Conservation (phyloP, 129 eudicot genomes). For the sunflower (Helianthus annuus) region HanXRQr2.0-SUNRISE NC_035437.2:46236270-46236769, state of each 20-base stretch:
- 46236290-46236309: conserved; percentile 75
- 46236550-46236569: too few relatives aligned
- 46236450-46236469: conserved; percentile 38
- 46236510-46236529: not conserved
- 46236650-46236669: too few relatives aligned
- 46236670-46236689: too few relatives aligned
- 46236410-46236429: not conserved
- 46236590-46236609: too few relatives aligned
- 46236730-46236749: too few relatives aligned
- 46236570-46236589: too few relatives aligned
- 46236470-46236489: not conserved
- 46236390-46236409: not conserved
- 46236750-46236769: too few relatives aligned
- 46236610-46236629: too few relatives aligned
- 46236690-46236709: too few relatives aligned
- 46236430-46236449: conserved; percentile 23
- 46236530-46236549: too few relatives aligned
- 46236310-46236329: conserved; percentile 66
- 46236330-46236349: conserved; percentile 52
- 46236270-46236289: conserved; percentile 48
- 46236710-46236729: too few relatives aligned
- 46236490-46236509: not conserved
- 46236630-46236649: too few relatives aligned
- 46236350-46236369: conserved; percentile 40
- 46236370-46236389: not conserved